phyloP scores from a whole-genome alignment of 2,329 filamentous ascomycete genomes.

The Fusarium sacchari region DNA sequence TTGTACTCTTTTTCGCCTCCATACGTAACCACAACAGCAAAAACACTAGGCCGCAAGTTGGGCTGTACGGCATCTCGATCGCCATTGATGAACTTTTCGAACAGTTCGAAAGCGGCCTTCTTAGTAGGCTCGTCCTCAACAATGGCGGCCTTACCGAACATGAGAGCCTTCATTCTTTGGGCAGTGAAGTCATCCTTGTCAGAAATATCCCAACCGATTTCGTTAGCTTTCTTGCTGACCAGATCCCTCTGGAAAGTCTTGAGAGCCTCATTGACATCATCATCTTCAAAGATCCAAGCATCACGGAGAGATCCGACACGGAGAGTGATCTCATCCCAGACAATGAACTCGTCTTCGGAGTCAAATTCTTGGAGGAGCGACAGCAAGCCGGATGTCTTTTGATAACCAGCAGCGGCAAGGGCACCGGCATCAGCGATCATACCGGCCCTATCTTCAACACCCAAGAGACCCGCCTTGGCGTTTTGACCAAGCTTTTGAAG shows the following conservation, averaged over 20 bases:
- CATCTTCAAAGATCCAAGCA: conserved; percentile 84
- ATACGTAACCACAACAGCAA: conserved; percentile 83
- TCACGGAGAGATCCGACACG: conserved; percentile 81
- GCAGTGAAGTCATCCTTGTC: conserved; percentile 87
- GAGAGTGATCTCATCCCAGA: conserved; percentile 91
- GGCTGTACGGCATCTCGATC: conserved; percentile 87
- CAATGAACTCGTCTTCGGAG: conserved; percentile 86
- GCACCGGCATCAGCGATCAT: conserved; percentile 96
- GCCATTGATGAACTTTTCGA: conserved; percentile 82
- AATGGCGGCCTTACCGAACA: conserved; percentile 86
- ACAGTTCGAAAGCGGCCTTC: conserved; percentile 88
- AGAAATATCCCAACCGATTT: conserved; percentile 88
- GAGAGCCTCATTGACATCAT: conserved; percentile 76
- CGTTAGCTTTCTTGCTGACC: conserved; percentile 81
- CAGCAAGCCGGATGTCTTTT: conserved; percentile 90
- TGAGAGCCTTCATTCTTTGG: conserved; percentile 92
- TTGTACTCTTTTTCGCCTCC: conserved; percentile 71
- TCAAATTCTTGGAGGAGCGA: conserved; percentile 87
- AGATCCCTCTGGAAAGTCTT: conserved; percentile 86
- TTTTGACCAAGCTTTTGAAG: conserved; percentile 88
- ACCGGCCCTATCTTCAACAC: conserved; percentile 90
- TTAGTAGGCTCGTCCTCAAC: conserved; percentile 82
- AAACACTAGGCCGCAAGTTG: conserved; percentile 88
- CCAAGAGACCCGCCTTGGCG: conserved; percentile 75
- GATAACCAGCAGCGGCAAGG: conserved; percentile 88